A percentile compares a stretch with the other conserved stretches of the same genome.
These are phyloP conservation scores for Raphanus sativus DNA, from an alignment of 345 rosid genomes.

Conservation along the genomic window DNA sequence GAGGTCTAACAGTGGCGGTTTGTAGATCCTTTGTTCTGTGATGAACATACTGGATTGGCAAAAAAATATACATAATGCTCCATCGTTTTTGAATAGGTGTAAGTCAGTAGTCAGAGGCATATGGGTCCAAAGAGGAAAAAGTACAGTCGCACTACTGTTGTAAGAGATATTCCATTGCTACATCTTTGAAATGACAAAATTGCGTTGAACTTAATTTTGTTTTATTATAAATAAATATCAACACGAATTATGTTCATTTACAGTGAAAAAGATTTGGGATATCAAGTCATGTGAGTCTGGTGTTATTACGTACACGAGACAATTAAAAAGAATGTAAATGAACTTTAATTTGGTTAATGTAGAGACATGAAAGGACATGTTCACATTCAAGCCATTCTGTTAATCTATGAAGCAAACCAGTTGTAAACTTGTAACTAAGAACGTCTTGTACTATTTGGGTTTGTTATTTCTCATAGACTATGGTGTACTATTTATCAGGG, in stretches of 20 bases:
- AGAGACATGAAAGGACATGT: neutral
- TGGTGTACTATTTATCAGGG: neutral
- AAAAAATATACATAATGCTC: neutral
- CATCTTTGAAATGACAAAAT: constrained; percentile 7
- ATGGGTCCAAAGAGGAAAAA: constrained; percentile 5
- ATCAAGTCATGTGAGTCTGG: constrained; percentile 27
- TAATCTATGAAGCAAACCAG: neutral
- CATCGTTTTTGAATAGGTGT: neutral
- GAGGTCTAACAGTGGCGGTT: constrained; percentile 19
- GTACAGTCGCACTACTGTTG: constrained; percentile 33
- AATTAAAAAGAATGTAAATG: neutral
- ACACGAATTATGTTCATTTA: constrained; percentile 24
- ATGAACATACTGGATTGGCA: constrained; percentile 16
- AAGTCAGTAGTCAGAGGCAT: constrained; percentile 4
- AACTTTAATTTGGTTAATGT: neutral
- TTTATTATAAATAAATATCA: constrained; percentile 4
- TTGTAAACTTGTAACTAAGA: neutral
- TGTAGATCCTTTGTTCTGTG: constrained; percentile 21
- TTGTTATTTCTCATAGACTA: neutral
- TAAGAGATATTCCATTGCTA: constrained; percentile 13
- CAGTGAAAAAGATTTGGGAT: constrained; percentile 24
- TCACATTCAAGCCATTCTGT: neutral
- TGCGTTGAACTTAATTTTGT: constrained; percentile 41
- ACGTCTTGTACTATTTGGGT: neutral
- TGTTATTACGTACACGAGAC: neutral